phyloP scores from a whole-genome alignment of 495 filamentous ascomycete species.

The Tetracladium setigerum region DNA sequence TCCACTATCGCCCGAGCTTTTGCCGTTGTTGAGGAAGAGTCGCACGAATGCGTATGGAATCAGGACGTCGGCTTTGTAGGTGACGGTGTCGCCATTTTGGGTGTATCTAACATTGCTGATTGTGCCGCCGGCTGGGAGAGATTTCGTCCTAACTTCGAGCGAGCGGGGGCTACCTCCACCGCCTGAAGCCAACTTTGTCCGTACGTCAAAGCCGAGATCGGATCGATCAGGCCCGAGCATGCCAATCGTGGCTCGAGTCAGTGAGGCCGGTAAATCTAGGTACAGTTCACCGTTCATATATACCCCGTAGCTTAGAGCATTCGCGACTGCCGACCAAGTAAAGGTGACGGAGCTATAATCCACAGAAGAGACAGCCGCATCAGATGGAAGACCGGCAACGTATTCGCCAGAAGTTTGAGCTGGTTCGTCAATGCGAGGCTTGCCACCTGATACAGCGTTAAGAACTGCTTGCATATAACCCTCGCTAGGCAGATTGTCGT shows the following conservation, averaged over 20 bases:
- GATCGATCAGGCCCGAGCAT: not conserved
- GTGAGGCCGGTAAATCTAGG: not conserved
- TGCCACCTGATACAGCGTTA: not conserved
- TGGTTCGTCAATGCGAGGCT: not conserved
- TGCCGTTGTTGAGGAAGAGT: not conserved
- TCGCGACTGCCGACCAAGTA: not conserved
- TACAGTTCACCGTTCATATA: not conserved
- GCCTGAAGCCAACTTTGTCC: not conserved
- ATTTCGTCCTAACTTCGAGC: too few relatives aligned
- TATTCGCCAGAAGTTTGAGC: not conserved
- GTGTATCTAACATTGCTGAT: not conserved
- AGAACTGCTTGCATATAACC: not conserved
- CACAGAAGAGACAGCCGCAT: not conserved
- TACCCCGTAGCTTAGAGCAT: not conserved
- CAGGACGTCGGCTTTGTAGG: constrained; percentile 1
- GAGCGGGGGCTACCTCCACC: too few relatives aligned
- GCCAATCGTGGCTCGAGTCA: constrained; percentile 1
- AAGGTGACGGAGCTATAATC: constrained; percentile 3
- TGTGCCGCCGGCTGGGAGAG: not conserved
- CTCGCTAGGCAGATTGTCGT: constrained; percentile 1
- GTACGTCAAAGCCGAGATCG: not conserved
- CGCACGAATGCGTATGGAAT: constrained; percentile 5
- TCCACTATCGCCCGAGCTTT: not conserved
- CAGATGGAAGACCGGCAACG: not conserved
- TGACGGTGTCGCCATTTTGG: not conserved